Base-by-base conservation (phyloP, 495 filamentous ascomycete species). In the Diplogelasinospora grovesii region DNA sequence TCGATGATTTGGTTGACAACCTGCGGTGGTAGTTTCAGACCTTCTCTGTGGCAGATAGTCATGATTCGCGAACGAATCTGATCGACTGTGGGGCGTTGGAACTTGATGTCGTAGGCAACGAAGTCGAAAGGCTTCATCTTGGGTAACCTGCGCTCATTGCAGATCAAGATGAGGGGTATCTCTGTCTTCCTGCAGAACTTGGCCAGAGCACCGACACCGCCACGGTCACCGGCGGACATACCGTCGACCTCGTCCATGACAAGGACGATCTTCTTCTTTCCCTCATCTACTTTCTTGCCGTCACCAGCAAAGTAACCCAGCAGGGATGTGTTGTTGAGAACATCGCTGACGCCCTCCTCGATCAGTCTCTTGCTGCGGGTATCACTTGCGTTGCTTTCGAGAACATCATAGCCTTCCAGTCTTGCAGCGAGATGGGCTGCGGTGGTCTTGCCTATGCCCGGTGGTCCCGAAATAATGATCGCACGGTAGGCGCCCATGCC, bases 181-280 rank as follows among this genome's bases (percentile, higher is more conserved):
- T 88, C 82, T 0, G 88, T 87, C 70, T 93, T 96, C 67, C 84
- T 95, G 66, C 89, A 95, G 29, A 96, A 78, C 33, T 88, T 82
- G 34, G 92, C 90, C 25, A 99, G 71, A 22, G 93, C 90, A 15
- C 89, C 92, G 27, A 99, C 93, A 56, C 92, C 92, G 48, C 92
- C 92, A 29, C 92, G 80, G 59, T 99, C 92, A 51, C 92, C 92
- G 28, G 89, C 89, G 32, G 89, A 95, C 92, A 99, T 99, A 23
- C 92, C 92, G 54, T 99, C 92, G 5, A 99, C 92, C 61, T 99
- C 92, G 52, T 99, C 92, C 93, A 99, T 96, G 66, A 99, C 83
- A 9, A 99, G 68, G 7, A 95, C 86, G 19, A 96, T 76, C 44
- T 94, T 95, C 66, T 89, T 90, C 64, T 89, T 97, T 15, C 69